Evolutionary conservation across 1,284 basidiomycete genomes (phyloP).

Genomic region (Psilocybe mexicana): DNA sequence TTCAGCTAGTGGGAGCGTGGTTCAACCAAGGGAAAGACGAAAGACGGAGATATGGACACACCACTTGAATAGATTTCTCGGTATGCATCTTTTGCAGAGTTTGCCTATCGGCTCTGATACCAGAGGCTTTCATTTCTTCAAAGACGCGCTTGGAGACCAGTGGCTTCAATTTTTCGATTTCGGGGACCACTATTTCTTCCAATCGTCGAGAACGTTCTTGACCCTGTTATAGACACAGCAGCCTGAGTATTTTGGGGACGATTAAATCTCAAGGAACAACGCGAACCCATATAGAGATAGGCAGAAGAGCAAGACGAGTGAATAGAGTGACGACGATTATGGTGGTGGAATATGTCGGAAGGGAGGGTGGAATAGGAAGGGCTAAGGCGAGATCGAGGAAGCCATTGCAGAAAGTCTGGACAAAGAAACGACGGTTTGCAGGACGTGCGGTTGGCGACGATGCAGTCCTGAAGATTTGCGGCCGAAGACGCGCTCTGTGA

Average conservation of each 20-base stretch:
- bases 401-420: constrained; percentile 38
- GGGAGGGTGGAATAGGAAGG: constrained; percentile 63
- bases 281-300: constrained; percentile 81
- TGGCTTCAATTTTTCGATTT: constrained; percentile 56
- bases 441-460: constrained; percentile 12
- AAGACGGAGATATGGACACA: constrained; percentile 21
- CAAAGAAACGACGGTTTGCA: constrained; percentile 29
- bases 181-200: constrained; percentile 70
- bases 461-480: constrained; percentile 7
- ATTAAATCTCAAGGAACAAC: constrained; percentile 3
- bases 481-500: constrained; percentile 28
- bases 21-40: constrained; percentile 1
- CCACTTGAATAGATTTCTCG: constrained; percentile 48
- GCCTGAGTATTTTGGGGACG: constrained; percentile 8
- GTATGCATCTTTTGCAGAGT: constrained; percentile 49
- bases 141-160: constrained; percentile 52
- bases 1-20: constrained; percentile 45
- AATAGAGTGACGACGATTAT: constrained; percentile 76
- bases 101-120: constrained; percentile 55
- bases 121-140: constrained; percentile 58
- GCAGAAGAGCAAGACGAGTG: constrained; percentile 69
- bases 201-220: constrained; percentile 63
- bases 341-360: constrained; percentile 73
- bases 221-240: constrained; percentile 41
- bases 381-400: constrained; percentile 62